Evolutionary conservation across 306 rosid genomes (phyloP).

Genomic region (Sophora flavescens): DNA sequence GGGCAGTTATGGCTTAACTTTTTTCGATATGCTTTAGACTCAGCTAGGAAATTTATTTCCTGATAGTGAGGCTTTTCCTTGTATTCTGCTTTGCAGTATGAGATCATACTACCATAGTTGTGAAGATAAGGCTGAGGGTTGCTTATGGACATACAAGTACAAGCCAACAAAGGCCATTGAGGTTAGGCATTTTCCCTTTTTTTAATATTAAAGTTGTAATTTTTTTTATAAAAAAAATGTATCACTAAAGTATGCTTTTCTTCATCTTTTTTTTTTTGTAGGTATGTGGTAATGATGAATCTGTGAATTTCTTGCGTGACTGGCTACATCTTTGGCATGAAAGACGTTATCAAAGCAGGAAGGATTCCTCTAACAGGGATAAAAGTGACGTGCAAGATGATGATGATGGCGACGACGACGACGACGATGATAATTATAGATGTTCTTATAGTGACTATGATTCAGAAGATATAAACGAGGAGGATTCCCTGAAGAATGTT

Average conservation of each 20-base stretch:
- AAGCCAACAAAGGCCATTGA: constrained; percentile 78
- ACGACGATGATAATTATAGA: constrained; percentile 46
- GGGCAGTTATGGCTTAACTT: constrained; percentile 14
- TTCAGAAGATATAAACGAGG: constrained; percentile 61
- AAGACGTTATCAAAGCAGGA: constrained; percentile 57
- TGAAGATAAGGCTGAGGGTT: constrained; percentile 54
- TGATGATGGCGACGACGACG: constrained; percentile 8
- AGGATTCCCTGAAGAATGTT: constrained; percentile 73
- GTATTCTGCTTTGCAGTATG: constrained; percentile 64
- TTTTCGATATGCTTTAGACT: constrained; percentile 27
- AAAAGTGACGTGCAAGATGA: constrained; percentile 46
- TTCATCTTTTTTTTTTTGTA: constrained; percentile 51
- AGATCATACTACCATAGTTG: constrained; percentile 58
- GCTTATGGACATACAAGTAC: constrained; percentile 83
- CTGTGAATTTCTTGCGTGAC: constrained; percentile 75
- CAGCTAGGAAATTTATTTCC: constrained; percentile 29
- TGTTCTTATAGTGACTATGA: constrained; percentile 70
- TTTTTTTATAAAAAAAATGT: neutral
- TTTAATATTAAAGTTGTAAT: constrained; percentile 20
- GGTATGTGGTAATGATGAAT: constrained; percentile 90
- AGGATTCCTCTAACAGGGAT: constrained; percentile 49
- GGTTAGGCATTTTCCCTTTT: constrained; percentile 53
- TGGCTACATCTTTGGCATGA: constrained; percentile 86
- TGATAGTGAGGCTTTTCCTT: constrained; percentile 32
- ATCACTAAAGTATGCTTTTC: constrained; percentile 11